Percentiles rank a stretch among this genome's conserved stretches.
Conservation (phyloP, 345 rosid species). For the Citrus glauca region DNA sequence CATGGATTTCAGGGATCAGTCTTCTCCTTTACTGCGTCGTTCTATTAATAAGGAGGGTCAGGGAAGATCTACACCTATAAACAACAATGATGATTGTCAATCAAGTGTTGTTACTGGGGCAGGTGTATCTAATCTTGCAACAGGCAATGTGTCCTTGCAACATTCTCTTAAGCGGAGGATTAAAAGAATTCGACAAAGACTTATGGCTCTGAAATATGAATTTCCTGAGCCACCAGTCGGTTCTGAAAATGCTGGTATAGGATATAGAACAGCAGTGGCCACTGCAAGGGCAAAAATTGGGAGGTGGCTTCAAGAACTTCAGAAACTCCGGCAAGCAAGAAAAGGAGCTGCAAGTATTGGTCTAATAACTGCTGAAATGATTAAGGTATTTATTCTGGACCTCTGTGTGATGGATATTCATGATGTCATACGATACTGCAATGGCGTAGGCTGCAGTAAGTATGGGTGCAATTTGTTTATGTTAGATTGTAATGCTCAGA, state of each 20-base stretch:
- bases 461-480: not conserved
- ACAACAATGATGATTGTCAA: constrained; percentile 44
- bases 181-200: constrained; percentile 69
- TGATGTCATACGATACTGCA: not conserved
- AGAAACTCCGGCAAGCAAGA: constrained; percentile 74
- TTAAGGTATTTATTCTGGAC: constrained; percentile 47
- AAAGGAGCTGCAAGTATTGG: constrained; percentile 74
- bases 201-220: constrained; percentile 73
- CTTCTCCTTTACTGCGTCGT: constrained; percentile 64
- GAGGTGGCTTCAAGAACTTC: constrained; percentile 84
- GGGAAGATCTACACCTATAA: constrained; percentile 45
- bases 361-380: constrained; percentile 61
- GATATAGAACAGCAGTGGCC: constrained; percentile 61
- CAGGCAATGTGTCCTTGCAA: constrained; percentile 44
- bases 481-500: not conserved
- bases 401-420: not conserved
- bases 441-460: not conserved
- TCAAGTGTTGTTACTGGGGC: constrained; percentile 30
- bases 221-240: constrained; percentile 43
- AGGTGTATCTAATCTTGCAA: constrained; percentile 29
- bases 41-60: constrained; percentile 53
- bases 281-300: constrained; percentile 71
- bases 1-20: constrained; percentile 77
- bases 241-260: constrained; percentile 54
- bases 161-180: constrained; percentile 57